A percentile compares a stretch with the other conserved stretches of the same genome.
Conservation (phyloP, 805 yeast species). For the Candida coquimbonensis region DNA sequence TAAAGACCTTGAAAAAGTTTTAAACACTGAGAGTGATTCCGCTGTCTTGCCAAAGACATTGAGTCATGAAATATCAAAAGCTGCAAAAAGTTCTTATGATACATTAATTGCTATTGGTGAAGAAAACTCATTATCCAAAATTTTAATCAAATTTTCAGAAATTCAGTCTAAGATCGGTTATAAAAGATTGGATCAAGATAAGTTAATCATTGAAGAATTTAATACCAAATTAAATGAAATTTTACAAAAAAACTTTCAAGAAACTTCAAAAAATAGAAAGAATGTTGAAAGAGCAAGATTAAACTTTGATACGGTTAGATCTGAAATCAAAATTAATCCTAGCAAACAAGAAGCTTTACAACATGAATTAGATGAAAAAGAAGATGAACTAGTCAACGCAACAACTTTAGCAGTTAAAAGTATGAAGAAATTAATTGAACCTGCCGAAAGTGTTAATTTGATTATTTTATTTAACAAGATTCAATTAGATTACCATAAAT, state of each 20-base stretch:
- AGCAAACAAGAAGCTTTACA: conserved; percentile 15
- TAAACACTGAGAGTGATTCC: conserved; percentile 2
- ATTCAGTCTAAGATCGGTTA: conserved; percentile 57
- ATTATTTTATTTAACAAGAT: conserved; percentile 62
- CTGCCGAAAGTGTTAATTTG: conserved; percentile 55
- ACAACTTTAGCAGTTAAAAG: conserved; percentile 73
- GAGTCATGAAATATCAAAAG: conserved; percentile 59
- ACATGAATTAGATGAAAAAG: conserved; percentile 36
- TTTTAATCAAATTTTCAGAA: conserved; percentile 41
- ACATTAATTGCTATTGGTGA: conserved; percentile 28
- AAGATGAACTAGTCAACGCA: conserved; percentile 75
- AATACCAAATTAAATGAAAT: conserved; percentile 47
- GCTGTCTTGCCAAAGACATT: conserved; percentile 56
- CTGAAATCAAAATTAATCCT: conserved; percentile 37
- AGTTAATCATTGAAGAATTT: conserved; percentile 50
- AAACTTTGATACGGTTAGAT: conserved; percentile 62
- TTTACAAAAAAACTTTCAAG: conserved; percentile 51
- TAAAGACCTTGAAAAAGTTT: conserved; percentile 48
- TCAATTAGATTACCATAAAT: conserved; percentile 58
- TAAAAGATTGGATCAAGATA: conserved; percentile 66
- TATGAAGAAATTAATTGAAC: conserved; percentile 66
- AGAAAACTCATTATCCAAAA: conserved; percentile 21
- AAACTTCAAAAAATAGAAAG: conserved; percentile 54
- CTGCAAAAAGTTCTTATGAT: conserved; percentile 45
- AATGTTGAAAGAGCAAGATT: conserved; percentile 65